phyloP scores from a whole-genome alignment of 2,329 filamentous ascomycete genomes.

The Ceratocystiopsis brevicomis region DNA sequence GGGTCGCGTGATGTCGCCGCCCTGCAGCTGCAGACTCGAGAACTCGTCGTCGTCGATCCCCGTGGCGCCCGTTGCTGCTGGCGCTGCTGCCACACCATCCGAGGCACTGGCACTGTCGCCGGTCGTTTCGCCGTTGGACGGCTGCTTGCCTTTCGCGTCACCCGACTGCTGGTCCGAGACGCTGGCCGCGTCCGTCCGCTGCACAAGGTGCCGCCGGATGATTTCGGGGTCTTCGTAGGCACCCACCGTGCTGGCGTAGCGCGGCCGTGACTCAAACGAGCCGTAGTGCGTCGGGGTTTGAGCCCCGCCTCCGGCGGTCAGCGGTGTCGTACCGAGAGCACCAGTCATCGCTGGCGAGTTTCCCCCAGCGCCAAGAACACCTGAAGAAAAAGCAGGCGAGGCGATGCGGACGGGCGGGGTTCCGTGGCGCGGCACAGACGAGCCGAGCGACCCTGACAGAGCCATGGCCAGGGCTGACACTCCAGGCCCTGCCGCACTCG shows the following conservation, averaged over 20 bases:
- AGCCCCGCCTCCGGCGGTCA: slow-evolving; percentile 20
- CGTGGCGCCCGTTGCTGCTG: slow-evolving; percentile 13
- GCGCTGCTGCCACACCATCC: slow-evolving; percentile 11
- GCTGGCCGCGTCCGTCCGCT: slow-evolving; percentile 36
- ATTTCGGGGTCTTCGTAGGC: slow-evolving; percentile 82
- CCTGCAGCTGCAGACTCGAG: slow-evolving; percentile 80
- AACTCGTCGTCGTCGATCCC: slow-evolving; percentile 55
- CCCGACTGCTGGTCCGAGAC: slow-evolving; percentile 30
- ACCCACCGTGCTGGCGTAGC: slow-evolving; percentile 28
- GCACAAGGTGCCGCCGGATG: slow-evolving; percentile 71
- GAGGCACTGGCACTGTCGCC: slow-evolving; percentile 30
- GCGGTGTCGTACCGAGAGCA: slow-evolving; percentile 2
- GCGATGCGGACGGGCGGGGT: slow-evolving; percentile 40
- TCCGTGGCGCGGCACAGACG: slow-evolving; percentile 50
- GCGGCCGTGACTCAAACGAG: slow-evolving; percentile 57
- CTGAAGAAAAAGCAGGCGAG: slow-evolving; percentile 26
- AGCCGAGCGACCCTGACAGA: slow-evolving; percentile 55
- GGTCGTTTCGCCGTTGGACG: slow-evolving; percentile 18
- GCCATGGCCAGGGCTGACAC: slow-evolving; percentile 77
- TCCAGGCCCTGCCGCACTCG: slow-evolving; percentile 54
- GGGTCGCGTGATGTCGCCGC: slow-evolving; percentile 81
- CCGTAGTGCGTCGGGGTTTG: slow-evolving; percentile 58
- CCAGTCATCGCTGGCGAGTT: background rate
- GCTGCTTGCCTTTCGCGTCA: slow-evolving; percentile 33
- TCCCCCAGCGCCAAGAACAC: slow-evolving; percentile 17